Evolutionary conservation across 805 yeast genomes (phyloP), one percentile per base, ranked within the genome.

Genomic region (Sugiyamaella qingdaonensis): DNA sequence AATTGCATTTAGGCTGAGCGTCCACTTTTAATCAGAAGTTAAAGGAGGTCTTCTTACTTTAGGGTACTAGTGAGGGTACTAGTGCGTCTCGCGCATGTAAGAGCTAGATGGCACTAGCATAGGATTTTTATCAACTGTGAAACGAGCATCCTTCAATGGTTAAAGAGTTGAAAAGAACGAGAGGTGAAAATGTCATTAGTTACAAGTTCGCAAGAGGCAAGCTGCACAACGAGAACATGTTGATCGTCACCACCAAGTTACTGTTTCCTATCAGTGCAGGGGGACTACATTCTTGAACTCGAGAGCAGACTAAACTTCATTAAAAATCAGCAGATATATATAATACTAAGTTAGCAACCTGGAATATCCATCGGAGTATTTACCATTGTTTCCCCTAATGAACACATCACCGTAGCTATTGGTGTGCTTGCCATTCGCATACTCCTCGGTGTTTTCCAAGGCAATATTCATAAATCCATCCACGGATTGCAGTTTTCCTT

Each of bases 391-490:
- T 36, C 96, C 96, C 69, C 96, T 80, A 59, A 89, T 81, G 65
- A 89, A 89, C 29, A 88, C 90, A 68, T 88, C 95, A 32, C 88
- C 88, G 57, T 81, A 84, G 27, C 70, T 72, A 56, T 77, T 79
- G 35, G 77, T 79, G 43, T 67, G 64, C 46, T 75, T 74, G 5
- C 78, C 79, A 49, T 73, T 71, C 33, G 80, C 79, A 44, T 71
- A 68, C 65, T 94, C 99, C 46, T 80, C 76, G 2, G 95, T 82
- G 56, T 83, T 78, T 52, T 86, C 89, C 58, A 94, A 76, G 1
- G 92, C 95, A 47, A 94, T 85, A 71, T 94, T 94, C 97, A 94
- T 90, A 73, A 84, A 94, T 8, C 98, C 98, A 67, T 94, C 99
- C 54, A 94, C 91, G 39, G 97, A 88, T 61, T 88, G 92, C 58